Evolutionary conservation across 1,139 yeast species (phyloP).

Genomic region (Cylindricascospora bacillispora): DNA sequence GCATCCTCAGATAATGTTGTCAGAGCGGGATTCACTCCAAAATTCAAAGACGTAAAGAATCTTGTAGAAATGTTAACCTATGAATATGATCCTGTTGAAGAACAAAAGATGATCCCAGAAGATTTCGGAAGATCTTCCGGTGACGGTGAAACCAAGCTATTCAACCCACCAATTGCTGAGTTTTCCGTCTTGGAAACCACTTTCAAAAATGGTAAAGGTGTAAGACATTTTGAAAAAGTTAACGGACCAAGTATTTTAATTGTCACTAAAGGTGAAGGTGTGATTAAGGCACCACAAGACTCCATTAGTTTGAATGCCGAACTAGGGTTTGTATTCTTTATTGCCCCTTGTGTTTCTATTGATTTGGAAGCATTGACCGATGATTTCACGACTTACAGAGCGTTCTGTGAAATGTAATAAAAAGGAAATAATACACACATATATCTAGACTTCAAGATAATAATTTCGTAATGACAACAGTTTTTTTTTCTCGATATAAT

Average conservation of each 20-base stretch:
- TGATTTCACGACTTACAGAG: conserved; percentile 70
- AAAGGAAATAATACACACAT: too few relatives aligned
- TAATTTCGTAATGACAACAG: too few relatives aligned
- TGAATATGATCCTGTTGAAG: conserved; percentile 75
- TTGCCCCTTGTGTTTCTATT: conserved; percentile 63
- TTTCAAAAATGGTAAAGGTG: conserved; percentile 34
- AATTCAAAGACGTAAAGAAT: conserved; percentile 86
- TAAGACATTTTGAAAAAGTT: conserved; percentile 41
- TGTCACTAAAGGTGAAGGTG: conserved; percentile 71
- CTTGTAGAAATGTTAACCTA: conserved; percentile 87
- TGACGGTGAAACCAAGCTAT: conserved; percentile 53
- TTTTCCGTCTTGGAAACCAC: conserved; percentile 80
- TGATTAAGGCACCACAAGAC: conserved; percentile 27
- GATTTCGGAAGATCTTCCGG: conserved; percentile 54
- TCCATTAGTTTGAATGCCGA: conserved; percentile 35
- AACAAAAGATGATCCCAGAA: conserved; percentile 76
- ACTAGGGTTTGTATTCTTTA: conserved; percentile 71
- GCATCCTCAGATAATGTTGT: conserved; percentile 98
- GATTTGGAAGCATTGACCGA: conserved; percentile 42
- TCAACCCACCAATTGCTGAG: conserved; percentile 95
- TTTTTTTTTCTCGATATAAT: too few relatives aligned
- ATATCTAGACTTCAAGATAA: too few relatives aligned
- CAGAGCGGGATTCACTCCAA: conserved; percentile 97
- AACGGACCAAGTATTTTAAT: conserved; percentile 85
- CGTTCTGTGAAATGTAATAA: conserved; percentile 46